Evolutionary conservation across 2,329 filamentous ascomycete genomes (phyloP).

Genomic region (Apiospora pterosperma): DNA sequence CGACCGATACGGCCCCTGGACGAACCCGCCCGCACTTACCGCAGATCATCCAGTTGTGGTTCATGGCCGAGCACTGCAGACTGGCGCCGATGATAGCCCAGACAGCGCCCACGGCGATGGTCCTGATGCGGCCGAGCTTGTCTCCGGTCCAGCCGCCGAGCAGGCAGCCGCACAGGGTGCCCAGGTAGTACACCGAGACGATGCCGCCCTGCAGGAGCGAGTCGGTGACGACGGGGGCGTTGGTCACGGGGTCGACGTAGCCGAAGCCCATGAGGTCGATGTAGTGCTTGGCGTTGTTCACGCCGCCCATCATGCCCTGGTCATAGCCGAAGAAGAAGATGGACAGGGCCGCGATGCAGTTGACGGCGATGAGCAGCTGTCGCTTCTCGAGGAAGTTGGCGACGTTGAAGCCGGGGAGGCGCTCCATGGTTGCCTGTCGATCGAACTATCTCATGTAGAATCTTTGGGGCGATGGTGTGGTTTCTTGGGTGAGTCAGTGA

Average conservation of each 20-base stretch:
- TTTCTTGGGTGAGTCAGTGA: neutral
- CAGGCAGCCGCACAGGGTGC: slow-evolving; percentile 59
- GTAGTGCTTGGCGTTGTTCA: slow-evolving; percentile 62
- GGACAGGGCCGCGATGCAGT: slow-evolving; percentile 59
- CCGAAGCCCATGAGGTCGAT: slow-evolving; percentile 64
- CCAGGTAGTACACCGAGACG: slow-evolving; percentile 53
- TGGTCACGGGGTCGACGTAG: slow-evolving; percentile 46
- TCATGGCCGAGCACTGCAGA: slow-evolving; percentile 64
- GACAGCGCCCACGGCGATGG: slow-evolving; percentile 55
- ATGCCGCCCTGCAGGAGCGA: slow-evolving; percentile 62
- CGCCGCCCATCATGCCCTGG: slow-evolving; percentile 56
- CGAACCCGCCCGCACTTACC: slow-evolving; percentile 45
- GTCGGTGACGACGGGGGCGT: slow-evolving; percentile 51
- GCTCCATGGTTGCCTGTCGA: slow-evolving; percentile 20
- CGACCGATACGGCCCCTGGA: too few species aligned
- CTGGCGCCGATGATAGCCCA: slow-evolving; percentile 60
- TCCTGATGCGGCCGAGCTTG: slow-evolving; percentile 57
- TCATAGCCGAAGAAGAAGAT: slow-evolving; percentile 67
- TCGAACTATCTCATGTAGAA: neutral
- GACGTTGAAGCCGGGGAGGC: slow-evolving; percentile 27
- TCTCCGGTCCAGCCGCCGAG: slow-evolving; percentile 64
- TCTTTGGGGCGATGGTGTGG: neutral
- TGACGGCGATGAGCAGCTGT: slow-evolving; percentile 41
- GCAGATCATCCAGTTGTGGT: slow-evolving; percentile 68
- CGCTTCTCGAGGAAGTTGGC: slow-evolving; percentile 30